Percentiles rank a stretch among this genome's conserved stretches.
These are phyloP conservation scores for Exophiala sp. DNA, from an alignment of 2,329 filamentous ascomycete species.

Conservation along the genomic window DNA sequence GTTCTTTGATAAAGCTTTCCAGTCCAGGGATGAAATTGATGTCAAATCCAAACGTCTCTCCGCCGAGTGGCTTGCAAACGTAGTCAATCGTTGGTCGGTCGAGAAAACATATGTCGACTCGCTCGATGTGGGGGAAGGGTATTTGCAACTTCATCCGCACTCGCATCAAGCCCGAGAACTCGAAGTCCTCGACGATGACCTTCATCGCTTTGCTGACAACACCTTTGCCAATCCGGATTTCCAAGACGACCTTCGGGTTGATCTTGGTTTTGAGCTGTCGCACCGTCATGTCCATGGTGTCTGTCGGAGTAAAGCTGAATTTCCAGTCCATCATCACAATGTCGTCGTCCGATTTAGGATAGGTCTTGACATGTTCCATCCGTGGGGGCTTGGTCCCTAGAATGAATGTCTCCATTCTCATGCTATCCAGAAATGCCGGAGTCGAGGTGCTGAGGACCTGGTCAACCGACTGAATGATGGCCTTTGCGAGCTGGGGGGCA, in stretches of 20 bases:
- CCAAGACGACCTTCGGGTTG: slow-evolving; percentile 92
- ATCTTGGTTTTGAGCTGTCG: slow-evolving; percentile 90
- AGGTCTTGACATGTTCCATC: slow-evolving; percentile 96
- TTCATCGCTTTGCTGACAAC: slow-evolving; percentile 96
- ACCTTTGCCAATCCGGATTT: slow-evolving; percentile 90
- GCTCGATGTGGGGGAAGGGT: slow-evolving; percentile 90
- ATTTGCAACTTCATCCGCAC: slow-evolving; percentile 97
- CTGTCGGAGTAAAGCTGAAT: slow-evolving; percentile 97
- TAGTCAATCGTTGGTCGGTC: slow-evolving; percentile 88
- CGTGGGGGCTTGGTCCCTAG: slow-evolving; percentile 91
- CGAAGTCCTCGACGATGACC: slow-evolving; percentile 96
- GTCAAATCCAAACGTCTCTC: slow-evolving; percentile 92
- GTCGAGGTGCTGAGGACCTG: slow-evolving; percentile 91
- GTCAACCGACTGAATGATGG: slow-evolving; percentile 88
- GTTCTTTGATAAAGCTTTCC: slow-evolving; percentile 87
- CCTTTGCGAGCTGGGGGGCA: slow-evolving; percentile 84
- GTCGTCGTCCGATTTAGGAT: slow-evolving; percentile 91
- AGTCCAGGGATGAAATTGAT: slow-evolving; percentile 98
- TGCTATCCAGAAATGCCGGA: slow-evolving; percentile 83
- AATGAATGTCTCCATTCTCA: slow-evolving; percentile 89
- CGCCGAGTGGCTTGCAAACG: slow-evolving; percentile 93
- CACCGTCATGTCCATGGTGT: slow-evolving; percentile 82
- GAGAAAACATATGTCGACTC: slow-evolving; percentile 90
- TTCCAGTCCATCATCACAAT: slow-evolving; percentile 99
- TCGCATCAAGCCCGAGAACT: slow-evolving; percentile 90